Evolutionary conservation across 352 stramenopile genomes (phyloP).

Genomic region (Phytophthora syringae): DNA sequence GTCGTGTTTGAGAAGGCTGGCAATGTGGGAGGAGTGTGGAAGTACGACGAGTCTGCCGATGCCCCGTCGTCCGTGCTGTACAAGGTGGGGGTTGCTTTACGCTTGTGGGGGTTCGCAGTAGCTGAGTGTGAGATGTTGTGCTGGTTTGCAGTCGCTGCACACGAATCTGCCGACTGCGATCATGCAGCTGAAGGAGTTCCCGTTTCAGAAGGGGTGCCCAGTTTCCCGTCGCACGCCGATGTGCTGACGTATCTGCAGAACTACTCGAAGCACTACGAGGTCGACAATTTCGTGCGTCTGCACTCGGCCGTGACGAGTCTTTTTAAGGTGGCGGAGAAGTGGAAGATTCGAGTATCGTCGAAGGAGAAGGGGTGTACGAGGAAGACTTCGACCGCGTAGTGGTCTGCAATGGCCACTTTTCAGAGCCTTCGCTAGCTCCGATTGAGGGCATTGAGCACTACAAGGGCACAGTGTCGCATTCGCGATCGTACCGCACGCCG

Average conservation of each 20-base stretch:
- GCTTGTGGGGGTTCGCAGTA: neutral
- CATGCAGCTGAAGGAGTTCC: conserved; percentile 79
- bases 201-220: conserved; percentile 61
- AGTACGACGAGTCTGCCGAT: conserved; percentile 62
- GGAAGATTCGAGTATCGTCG: conserved; percentile 52
- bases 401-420: conserved; percentile 84
- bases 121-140: neutral
- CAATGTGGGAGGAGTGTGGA: conserved; percentile 79
- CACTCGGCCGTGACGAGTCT: conserved; percentile 61
- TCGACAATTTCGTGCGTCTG: conserved; percentile 56
- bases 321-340: conserved; percentile 41
- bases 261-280: conserved; percentile 63
- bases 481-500: conserved; percentile 61
- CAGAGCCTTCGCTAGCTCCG: conserved; percentile 47
- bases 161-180: conserved; percentile 82
- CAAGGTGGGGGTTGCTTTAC: conserved; percentile 40
- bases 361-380: conserved; percentile 53
- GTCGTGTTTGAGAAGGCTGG: conserved; percentile 77
- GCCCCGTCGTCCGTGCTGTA: conserved; percentile 67
- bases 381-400: conserved; percentile 79
- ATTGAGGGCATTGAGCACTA: conserved; percentile 69
- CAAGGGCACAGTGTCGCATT: conserved; percentile 49
- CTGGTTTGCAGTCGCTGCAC: conserved; percentile 62
- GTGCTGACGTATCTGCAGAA: conserved; percentile 76
- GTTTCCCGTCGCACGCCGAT: conserved; percentile 66